A percentile compares a stretch with the other conserved stretches of the same genome.
Conservation (phyloP, 1,284 basidiomycete genomes). For the Paramarasmius palmivorus region DNA sequence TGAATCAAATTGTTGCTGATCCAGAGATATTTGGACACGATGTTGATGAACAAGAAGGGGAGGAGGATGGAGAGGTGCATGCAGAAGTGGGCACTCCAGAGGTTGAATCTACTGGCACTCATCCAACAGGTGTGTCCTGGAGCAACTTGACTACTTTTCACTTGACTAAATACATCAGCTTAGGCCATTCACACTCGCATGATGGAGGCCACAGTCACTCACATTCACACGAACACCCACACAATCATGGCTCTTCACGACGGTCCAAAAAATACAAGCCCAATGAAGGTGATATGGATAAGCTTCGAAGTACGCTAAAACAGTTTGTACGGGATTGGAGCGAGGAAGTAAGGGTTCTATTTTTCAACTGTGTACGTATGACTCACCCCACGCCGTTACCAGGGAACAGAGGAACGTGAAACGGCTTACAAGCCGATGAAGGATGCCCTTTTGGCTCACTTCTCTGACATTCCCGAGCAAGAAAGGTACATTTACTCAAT, state of each 20-base stretch:
- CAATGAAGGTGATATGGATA: slow-evolving; percentile 80
- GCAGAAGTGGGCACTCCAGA: background rate
- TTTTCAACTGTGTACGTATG: background rate
- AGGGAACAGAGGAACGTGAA: slow-evolving; percentile 80
- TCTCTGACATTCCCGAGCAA: slow-evolving; percentile 49
- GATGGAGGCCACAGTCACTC: background rate
- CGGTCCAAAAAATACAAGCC: slow-evolving; percentile 44
- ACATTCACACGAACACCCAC: slow-evolving; percentile 18
- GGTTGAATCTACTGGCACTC: slow-evolving; percentile 6
- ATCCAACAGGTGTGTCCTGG: slow-evolving; percentile 22
- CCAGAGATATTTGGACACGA: slow-evolving; percentile 74
- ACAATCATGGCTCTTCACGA: slow-evolving; percentile 23
- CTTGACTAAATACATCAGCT: background rate
- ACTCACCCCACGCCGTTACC: background rate
- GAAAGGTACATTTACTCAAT: slow-evolving; percentile 43
- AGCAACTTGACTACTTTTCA: background rate
- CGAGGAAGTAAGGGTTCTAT: slow-evolving; percentile 62
- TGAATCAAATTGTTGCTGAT: slow-evolving; percentile 64
- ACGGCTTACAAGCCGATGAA: slow-evolving; percentile 80
- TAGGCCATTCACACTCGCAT: slow-evolving; percentile 8
- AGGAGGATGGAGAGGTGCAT: slow-evolving; percentile 16
- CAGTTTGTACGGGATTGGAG: slow-evolving; percentile 94
- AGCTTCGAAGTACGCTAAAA: slow-evolving; percentile 85
- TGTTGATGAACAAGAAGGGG: slow-evolving; percentile 30
- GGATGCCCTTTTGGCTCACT: slow-evolving; percentile 70